These are phyloP conservation scores for Aspergillus ochraceus DNA, from an alignment of 2,329 filamentous ascomycete genomes.

Conservation along the genomic window DNA sequence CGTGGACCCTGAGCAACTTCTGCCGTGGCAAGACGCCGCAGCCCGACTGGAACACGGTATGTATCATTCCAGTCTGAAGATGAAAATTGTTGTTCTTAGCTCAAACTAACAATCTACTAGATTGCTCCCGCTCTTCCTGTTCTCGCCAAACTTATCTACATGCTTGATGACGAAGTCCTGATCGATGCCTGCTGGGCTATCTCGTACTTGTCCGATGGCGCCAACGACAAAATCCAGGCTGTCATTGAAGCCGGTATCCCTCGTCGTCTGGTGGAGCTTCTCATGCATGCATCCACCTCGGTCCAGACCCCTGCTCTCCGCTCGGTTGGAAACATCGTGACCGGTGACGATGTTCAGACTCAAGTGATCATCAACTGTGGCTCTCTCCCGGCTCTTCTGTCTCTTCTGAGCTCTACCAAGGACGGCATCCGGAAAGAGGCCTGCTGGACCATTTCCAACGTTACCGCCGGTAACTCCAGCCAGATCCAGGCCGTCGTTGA, in stretches of 20 bases:
- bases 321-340: slow-evolving; percentile 98
- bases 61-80: slow-evolving; percentile 39
- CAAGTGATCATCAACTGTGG: slow-evolving; percentile 99
- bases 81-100: background rate
- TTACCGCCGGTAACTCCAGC: slow-evolving; percentile 94
- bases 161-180: slow-evolving; percentile 93
- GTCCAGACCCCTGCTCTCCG: slow-evolving; percentile 96
- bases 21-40: slow-evolving; percentile 99
- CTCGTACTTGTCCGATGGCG: slow-evolving; percentile 95
- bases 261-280: slow-evolving; percentile 89
- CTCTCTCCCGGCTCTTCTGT: slow-evolving; percentile 85
- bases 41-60: slow-evolving; percentile 93
- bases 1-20: slow-evolving; percentile 99
- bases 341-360: slow-evolving; percentile 96
- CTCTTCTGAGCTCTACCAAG: slow-evolving; percentile 93
- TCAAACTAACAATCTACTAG: slow-evolving; percentile 48
- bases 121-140: slow-evolving; percentile 94
- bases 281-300: slow-evolving; percentile 97
- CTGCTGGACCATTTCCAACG: slow-evolving; percentile 99
- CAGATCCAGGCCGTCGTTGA: slow-evolving; percentile 98
- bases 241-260: slow-evolving; percentile 98
- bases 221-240: slow-evolving; percentile 98
- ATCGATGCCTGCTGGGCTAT: slow-evolving; percentile 99
- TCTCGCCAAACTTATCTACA: slow-evolving; percentile 96
- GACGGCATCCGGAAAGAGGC: slow-evolving; percentile 99